Evolutionary conservation across 768 basidiomycete genomes (phyloP).

Genomic region (Tylopilus sp.): DNA sequence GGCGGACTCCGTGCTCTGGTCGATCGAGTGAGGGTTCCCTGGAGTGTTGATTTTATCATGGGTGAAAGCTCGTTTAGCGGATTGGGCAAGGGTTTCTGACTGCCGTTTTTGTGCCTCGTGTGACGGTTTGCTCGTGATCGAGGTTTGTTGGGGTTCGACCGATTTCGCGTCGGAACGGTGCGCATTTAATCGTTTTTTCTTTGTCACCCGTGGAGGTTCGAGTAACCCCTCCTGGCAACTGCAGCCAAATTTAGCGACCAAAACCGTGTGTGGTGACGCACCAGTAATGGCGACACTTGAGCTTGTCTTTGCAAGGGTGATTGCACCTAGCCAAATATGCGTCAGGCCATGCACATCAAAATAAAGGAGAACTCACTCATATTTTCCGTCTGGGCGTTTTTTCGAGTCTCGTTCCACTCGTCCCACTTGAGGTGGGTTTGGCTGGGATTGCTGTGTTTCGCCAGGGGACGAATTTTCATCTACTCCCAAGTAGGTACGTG

Average conservation of each 20-base stretch:
- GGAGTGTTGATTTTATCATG: slow-evolving; percentile 41
- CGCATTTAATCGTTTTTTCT: slow-evolving; percentile 29
- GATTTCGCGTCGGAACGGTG: slow-evolving; percentile 8
- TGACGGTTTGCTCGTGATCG: background rate
- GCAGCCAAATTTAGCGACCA: slow-evolving; percentile 11
- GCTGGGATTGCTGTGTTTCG: slow-evolving; percentile 1
- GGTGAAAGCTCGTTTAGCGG: slow-evolving; percentile 17
- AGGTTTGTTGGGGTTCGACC: background rate
- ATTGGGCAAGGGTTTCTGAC: slow-evolving; percentile 24
- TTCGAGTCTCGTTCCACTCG: slow-evolving; percentile 22
- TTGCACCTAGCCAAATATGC: slow-evolving; percentile 54
- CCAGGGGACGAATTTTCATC: background rate
- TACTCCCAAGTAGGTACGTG: background rate
- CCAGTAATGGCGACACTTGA: slow-evolving; percentile 75
- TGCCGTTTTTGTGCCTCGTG: slow-evolving; percentile 2
- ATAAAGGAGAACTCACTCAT: slow-evolving; percentile 41
- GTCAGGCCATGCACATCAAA: background rate
- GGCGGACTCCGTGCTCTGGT: slow-evolving; percentile 45
- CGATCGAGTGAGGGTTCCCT: slow-evolving; percentile 34
- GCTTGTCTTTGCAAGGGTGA: slow-evolving; percentile 77
- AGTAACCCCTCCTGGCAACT: slow-evolving; percentile 73
- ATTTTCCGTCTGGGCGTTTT: slow-evolving; percentile 60
- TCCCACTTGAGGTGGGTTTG: slow-evolving; percentile 3
- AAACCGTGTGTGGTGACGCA: slow-evolving; percentile 13
- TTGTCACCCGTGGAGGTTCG: slow-evolving; percentile 45